Evolutionary conservation across 2,329 filamentous ascomycete genomes (phyloP), one percentile per base, ranked within the genome.

Genomic region (Orbilia blumenaviensis): DNA sequence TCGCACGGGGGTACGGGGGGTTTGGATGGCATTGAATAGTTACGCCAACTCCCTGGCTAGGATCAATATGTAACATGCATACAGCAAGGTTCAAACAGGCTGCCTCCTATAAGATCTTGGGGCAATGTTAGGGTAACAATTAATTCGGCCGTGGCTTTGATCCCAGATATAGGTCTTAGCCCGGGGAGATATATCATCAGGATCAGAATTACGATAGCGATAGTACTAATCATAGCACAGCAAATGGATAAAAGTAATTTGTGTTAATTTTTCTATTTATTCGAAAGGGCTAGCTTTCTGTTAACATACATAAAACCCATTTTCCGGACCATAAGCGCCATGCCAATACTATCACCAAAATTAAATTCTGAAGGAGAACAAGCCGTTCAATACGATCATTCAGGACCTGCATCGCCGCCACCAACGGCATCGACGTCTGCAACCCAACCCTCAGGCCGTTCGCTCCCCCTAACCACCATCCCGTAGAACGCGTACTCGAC

Each of bases 401-500:
- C 42, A 3, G 23, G n/a, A 27, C 66, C 41, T 25, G 27, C 41
- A 44, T 9, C 34, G 81, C 83, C 77, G 83, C 82, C 27, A 81
- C 81, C 66, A 73, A 80, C 67, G 82, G 82, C 61, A 23, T 84
- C 84, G 81, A 92, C 83, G 81, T 97, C 94, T 2, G 94, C 94
- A 81, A 95, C 88, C 94, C 94, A 98, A 0, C 94, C 94, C 81
- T 91, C 92, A 0, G 94, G 94, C 77, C 93, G 85, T 85, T 99
- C 95, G 62, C 90, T 92, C 0, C 94, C 94, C 62, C 95, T 87
- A 21, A 99, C 92, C 29, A 91, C 89, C 79, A 97, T 88, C 2
- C 93, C 93, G 83, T 98, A 99, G 29, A 93, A 89, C 23, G 94
- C 88, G 79, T 89, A 90, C 86, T 99, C 95, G 9, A 99, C 95